phyloP scores from a whole-genome alignment of 257 asterid species.

The Salvia hispanica region DNA sequence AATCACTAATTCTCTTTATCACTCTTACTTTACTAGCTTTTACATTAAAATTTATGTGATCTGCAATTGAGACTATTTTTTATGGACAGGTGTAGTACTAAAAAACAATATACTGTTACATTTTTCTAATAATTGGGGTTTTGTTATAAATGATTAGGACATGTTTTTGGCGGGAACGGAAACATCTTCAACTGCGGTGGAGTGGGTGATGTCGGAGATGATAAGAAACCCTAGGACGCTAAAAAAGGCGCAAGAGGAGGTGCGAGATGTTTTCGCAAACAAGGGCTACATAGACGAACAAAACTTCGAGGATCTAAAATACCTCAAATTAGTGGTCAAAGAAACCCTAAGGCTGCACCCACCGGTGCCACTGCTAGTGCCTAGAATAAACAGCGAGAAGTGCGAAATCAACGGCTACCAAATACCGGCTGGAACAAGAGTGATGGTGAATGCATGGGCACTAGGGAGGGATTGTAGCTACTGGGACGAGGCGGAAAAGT shows the following conservation, averaged over 20 bases:
- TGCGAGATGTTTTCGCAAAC: background rate
- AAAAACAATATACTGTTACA: too few relatives aligned
- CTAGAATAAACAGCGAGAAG: constrained; percentile 11
- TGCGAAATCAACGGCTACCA: background rate
- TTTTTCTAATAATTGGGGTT: background rate
- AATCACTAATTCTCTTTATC: too few relatives aligned
- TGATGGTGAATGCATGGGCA: constrained; percentile 18
- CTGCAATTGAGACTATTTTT: too few relatives aligned
- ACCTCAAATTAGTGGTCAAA: background rate
- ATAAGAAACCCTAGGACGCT: constrained; percentile 17
- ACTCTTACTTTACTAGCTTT: too few relatives aligned
- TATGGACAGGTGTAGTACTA: too few relatives aligned
- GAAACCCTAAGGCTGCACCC: constrained; percentile 3
- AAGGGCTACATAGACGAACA: background rate
- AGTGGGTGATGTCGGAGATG: constrained; percentile 36
- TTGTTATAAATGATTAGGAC: background rate
- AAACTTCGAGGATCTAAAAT: background rate
- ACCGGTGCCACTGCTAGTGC: background rate
- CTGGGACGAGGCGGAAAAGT: constrained; percentile 14
- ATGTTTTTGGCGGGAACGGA: constrained; percentile 25
- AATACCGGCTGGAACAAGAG: constrained; percentile 20
- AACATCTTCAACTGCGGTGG: constrained; percentile 26
- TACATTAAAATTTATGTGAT: too few relatives aligned
- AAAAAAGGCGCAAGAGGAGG: background rate
- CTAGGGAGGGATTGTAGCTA: constrained; percentile 19